Evolutionary conservation across 768 basidiomycete genomes (phyloP), one percentile per base, ranked within the genome.

Genomic region (Tulasnella sp.): DNA sequence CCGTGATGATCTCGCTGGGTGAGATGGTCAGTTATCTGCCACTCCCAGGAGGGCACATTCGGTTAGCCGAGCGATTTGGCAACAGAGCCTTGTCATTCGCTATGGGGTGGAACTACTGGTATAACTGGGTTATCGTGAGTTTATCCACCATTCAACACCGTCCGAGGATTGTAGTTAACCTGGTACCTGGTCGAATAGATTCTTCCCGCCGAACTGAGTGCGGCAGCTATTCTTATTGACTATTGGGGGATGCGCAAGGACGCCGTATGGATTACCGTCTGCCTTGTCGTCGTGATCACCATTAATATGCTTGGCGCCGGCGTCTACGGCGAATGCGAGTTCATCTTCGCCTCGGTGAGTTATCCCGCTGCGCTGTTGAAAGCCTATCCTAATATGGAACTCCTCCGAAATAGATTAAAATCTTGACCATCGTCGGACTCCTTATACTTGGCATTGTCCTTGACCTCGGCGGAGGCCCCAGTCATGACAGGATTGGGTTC

Each of bases 291-390:
- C 38, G 92, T 93, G 58, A 84, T 97, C 62, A 86, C 86, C 39
- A 96, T 95, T 85, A 95, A 95, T 83, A 83, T 93, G 87, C 85
- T 91, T 8, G 94, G 93, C 73, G 80, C 80, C 21, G 82, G 85
- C 76, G 84, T 84, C 42, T 87, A 84, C 81, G 85, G 85, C 46
- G 85, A 85, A 85, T 90, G 91, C 9, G 95, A 96, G 85, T 97
- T 97, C 83, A 87, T 91, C 74, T 96, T 96, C 84, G 94, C 94
- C 88, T 94, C 93, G 10, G 94, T 97, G 87, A 97, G 97, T 85
- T 93, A 97, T 38, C 16, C 10, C 46, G 8, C 18, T 36, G 24
- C 24, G 40, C 7, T 21, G n/a, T 76, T 8, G 6, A 24, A 44
- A 9, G 2, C 46, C 6, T 16, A 46, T 76, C 10, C n/a, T 19